Conservation (phyloP, 306 rosid genomes). For the Begonia loranthoides region DNA sequence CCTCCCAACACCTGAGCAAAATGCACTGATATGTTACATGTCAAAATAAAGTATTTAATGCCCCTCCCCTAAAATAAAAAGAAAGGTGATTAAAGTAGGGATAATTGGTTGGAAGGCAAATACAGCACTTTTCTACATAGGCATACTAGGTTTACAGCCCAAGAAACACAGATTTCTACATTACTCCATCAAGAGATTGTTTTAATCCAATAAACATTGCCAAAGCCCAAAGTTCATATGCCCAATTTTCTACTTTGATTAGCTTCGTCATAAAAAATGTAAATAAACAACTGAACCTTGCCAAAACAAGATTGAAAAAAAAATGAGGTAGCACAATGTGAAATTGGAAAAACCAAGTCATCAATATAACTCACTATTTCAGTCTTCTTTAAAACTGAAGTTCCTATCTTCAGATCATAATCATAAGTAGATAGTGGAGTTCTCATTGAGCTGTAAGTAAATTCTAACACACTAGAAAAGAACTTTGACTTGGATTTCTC, state of each 20-base stretch:
- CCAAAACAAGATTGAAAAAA: background rate
- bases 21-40: conserved; percentile 1
- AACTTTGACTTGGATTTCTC: conserved; percentile 44
- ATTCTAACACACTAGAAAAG: conserved; percentile 58
- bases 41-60: background rate
- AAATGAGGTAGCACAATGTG: conserved; percentile 3
- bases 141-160: too few relatives aligned
- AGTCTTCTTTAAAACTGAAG: conserved; percentile 68
- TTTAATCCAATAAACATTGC: too few relatives aligned
- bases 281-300: background rate
- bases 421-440: conserved; percentile 76
- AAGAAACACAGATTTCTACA: too few relatives aligned
- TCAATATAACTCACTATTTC: conserved; percentile 43
- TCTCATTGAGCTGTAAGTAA: conserved; percentile 70
- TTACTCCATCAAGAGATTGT: too few relatives aligned
- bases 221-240: too few relatives aligned
- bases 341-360: background rate
- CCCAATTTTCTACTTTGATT: too few relatives aligned
- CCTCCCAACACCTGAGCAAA: conserved; percentile 70
- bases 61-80: background rate
- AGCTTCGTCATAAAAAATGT: background rate
- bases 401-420: conserved; percentile 66
- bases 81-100: background rate
- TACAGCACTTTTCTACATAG: background rate
- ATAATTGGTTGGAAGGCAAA: background rate